Base-by-base conservation (phyloP, 2,329 filamentous ascomycete genomes). In the Aureobasidium sp. region DNA sequence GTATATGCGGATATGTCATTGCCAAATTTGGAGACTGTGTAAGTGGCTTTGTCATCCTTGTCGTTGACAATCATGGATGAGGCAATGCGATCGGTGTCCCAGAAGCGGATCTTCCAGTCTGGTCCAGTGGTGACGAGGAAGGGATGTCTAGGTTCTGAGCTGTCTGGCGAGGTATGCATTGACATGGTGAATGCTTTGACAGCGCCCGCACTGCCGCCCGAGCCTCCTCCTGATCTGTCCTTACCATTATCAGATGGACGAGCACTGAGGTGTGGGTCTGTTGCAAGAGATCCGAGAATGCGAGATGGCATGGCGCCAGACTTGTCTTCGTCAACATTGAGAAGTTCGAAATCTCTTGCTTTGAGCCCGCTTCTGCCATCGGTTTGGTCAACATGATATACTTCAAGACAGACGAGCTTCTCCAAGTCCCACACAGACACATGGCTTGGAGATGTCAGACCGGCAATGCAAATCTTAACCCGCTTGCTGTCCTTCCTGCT, bases 391-490 rank as follows among this genome's bases (percentile, higher is more conserved):
- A 80, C 72, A 72, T 91, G 86, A 72, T 96, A 96, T 1, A 97
- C 87, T 72, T 97, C 92, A 63, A 90, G 85, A 70, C 94, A 99
- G 49, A 89, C 82, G 7, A 86, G 85, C 75, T 93, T 95, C 71
- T 97, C 93, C 16, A 97, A 80, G 70, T 97, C 94, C 94, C 94
- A 99, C 0, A 96, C 89, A 0, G 91, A 95, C 36, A 99, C 85
- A 71, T 99, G 94, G 14, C 91, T 91, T 64, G 90, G 86, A 4
- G 86, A 89, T 8, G 89, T 95, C 9, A 93, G 92, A 16, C 93
- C 92, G 3, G 91, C 88, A 9, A 97, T 87, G 71, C 91, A 95
- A 1, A 97, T 84, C 83, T 90, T 93, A 71, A 87, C 88, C 11
- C 89, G 88, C 47, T 90, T 85, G 0, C 89, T 68, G n/a, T 69